Evolutionary conservation across 192 early-diverging fungal genomes (phyloP), one percentile per base, ranked within the genome.

Genomic region (Coemansia sp.): DNA sequence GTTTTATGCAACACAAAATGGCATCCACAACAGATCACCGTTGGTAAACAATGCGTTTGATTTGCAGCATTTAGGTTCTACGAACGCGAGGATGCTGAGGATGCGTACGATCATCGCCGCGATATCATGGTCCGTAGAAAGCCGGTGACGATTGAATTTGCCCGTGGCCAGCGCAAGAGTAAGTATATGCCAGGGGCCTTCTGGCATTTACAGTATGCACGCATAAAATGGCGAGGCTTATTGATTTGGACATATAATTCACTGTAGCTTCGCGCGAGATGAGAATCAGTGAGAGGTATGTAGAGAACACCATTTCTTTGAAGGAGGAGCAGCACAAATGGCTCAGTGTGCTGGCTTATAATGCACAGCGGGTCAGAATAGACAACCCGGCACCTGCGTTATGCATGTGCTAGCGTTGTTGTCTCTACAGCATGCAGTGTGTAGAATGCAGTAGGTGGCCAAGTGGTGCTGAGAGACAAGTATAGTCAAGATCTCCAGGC

Each of bases 81-180:
- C 50, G 65, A 78, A 15, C 63, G 75, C 36, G 69, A 70, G 42
- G 75, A 78, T 64, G 75, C 75, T 9, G 75, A 78, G 53, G 61
- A 59, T 7, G 75, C 75, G 40, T 78, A 71, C 30, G 75, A 78
- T 20, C 56, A 57, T 33, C 68, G 68, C 49, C 59, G 47, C 19
- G 65, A 68, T 30, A 60, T 70, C 3, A 10, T 64, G 38, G 59
- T 78, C 28, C 53, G 47, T 18, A 47, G 65, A 16, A 61, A 59
- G 39, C 63, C 68, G 16, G 68, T 68, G 53, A 53, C 65, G 19
- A 50, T 78, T 26, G 75, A 78, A 63, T 78, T 78, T 71, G 75
- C 75, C n/a, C 68, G 69, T 43, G 75, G 75, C 15, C 59, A 71
- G 57, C 75, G 75, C 58, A 78, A 78, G 58, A 67, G 70, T 72